Evolutionary conservation across 139 green algal genomes (phyloP), one percentile per base, ranked within the genome.

Genomic region (Volvox reticuliferus): DNA sequence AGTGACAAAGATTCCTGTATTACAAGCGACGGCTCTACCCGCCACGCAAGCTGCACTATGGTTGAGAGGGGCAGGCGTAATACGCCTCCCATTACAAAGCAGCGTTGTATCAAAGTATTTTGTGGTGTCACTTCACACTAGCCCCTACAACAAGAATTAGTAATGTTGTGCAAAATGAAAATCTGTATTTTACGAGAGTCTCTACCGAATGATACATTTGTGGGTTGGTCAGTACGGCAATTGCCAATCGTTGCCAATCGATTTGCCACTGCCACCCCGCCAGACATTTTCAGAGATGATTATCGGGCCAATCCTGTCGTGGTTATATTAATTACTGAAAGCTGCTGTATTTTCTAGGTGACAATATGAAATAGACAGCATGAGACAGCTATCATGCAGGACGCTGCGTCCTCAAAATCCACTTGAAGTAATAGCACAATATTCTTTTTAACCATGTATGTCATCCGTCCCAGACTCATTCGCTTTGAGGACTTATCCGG

Each of bases 401-500:
- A 79, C 71, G 71, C 71, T 20, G 30, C 30, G 21, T 30, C 24
- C 14, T 35, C 28, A 18, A 79, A 79, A 79, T 79, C 5, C 65
- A 26, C 71, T 20, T 79, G 13, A 35, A 32, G 35, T n/a, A 2
- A 12, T 79, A n/a, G 28, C 20, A 12, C 71, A 30, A 33, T 12
- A 36, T 79, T 35, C 32, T 20, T 2, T 1, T 28, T 30, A 55
- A 81, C 0, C 21, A 86, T 86, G 79, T 44, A 71, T 9, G 79
- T 73, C 22, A 21, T 86, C 16, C 44, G 79, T 26, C 79, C 79
- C 26, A 63, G 86, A 17, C 69, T 83, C 14, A 22, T 90, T 19
- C 24, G 33, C n/a, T 90, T 90, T 90, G 86, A 90, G n/a, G 86
- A 90, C 63, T 32, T 82, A 2, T 89, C 85, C 1, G 85, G 33